Conservation (phyloP, 495 filamentous ascomycete genomes). For the Xylona heveae region DNA sequence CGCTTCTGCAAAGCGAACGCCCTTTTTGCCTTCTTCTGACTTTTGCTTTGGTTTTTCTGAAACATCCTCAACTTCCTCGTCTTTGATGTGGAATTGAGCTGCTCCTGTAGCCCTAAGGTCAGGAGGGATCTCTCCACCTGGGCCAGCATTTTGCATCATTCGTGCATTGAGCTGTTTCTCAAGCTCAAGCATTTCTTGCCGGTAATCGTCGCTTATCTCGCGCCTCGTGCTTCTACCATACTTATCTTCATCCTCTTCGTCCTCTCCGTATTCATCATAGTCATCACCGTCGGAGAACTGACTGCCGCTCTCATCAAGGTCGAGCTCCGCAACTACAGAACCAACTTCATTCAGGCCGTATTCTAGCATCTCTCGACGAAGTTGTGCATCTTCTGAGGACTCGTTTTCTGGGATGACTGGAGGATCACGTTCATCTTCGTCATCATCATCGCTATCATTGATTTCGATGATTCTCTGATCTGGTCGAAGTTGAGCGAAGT, state of each 20-base stretch:
- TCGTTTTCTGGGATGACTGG: slow-evolving; percentile 35
- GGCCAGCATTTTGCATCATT: slow-evolving; percentile 30
- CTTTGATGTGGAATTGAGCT: slow-evolving; percentile 11
- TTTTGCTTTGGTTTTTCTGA: slow-evolving; percentile 9
- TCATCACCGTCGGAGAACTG: slow-evolving; percentile 28
- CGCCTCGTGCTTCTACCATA: slow-evolving; percentile 43
- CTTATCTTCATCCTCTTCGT: slow-evolving; percentile 34
- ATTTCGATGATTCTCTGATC: slow-evolving; percentile 13
- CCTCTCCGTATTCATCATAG: slow-evolving; percentile 10
- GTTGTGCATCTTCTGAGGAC: slow-evolving; percentile 51
- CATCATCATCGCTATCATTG: slow-evolving; percentile 15
- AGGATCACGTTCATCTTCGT: slow-evolving; percentile 5
- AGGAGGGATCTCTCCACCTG: slow-evolving; percentile 18
- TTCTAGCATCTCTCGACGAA: slow-evolving; percentile 79
- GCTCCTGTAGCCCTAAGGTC: too few species aligned
- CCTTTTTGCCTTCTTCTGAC: slow-evolving; percentile 45
- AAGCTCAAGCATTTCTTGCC: slow-evolving; percentile 63
- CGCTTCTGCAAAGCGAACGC: slow-evolving; percentile 51
- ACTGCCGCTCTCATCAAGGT: slow-evolving; percentile 52
- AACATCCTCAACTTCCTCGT: slow-evolving; percentile 8
- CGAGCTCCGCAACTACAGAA: slow-evolving; percentile 78
- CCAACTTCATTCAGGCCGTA: slow-evolving; percentile 74
- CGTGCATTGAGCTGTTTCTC: slow-evolving; percentile 43
- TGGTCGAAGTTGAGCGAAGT: too few species aligned
- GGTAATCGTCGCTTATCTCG: slow-evolving; percentile 49